Evolutionary conservation across 495 filamentous ascomycete species (phyloP).

Genomic region (Cenococcum geophilum): DNA sequence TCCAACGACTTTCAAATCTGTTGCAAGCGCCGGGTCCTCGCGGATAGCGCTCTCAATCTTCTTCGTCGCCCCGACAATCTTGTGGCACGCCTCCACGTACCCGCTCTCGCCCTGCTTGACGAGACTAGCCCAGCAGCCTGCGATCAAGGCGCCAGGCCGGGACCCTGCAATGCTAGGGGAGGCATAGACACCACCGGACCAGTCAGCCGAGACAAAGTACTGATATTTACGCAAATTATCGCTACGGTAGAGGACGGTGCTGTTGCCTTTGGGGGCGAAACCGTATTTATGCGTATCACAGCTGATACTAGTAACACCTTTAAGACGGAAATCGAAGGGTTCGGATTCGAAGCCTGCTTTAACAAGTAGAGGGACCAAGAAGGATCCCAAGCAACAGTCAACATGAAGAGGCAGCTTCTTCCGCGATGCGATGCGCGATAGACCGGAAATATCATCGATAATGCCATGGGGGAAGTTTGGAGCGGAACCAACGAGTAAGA

Average conservation of each 20-base stretch:
- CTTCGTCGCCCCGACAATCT: conserved; percentile 83
- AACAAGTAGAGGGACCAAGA: conserved; percentile 85
- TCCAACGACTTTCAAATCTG: conserved; percentile 74
- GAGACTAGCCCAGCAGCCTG: conserved; percentile 84
- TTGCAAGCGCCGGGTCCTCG: conserved; percentile 55
- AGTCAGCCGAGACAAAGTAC: conserved; percentile 93
- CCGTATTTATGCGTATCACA: conserved; percentile 99
- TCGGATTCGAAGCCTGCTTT: conserved; percentile 82
- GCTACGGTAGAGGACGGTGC: conserved; percentile 82
- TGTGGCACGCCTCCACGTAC: conserved; percentile 75
- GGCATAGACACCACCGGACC: conserved; percentile 94
- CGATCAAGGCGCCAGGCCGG: conserved; percentile 86
- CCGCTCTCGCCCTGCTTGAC: conserved; percentile 85
- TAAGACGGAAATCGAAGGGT: conserved; percentile 88
- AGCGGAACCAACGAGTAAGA: conserved; percentile 88
- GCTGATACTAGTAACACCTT: conserved; percentile 88
- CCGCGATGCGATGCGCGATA: conserved; percentile 76
- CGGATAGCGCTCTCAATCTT: conserved; percentile 72
- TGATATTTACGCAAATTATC: conserved; percentile 72
- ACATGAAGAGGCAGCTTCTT: conserved; percentile 85
- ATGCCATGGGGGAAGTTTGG: conserved; percentile 98
- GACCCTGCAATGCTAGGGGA: conserved; percentile 87
- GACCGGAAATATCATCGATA: conserved; percentile 82
- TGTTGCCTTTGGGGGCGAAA: conserved; percentile 96
- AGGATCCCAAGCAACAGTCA: conserved; percentile 94